Evolutionary conservation across 2,329 filamentous ascomycete genomes (phyloP).

Genomic region (Proliferodiscus dingleyae): DNA sequence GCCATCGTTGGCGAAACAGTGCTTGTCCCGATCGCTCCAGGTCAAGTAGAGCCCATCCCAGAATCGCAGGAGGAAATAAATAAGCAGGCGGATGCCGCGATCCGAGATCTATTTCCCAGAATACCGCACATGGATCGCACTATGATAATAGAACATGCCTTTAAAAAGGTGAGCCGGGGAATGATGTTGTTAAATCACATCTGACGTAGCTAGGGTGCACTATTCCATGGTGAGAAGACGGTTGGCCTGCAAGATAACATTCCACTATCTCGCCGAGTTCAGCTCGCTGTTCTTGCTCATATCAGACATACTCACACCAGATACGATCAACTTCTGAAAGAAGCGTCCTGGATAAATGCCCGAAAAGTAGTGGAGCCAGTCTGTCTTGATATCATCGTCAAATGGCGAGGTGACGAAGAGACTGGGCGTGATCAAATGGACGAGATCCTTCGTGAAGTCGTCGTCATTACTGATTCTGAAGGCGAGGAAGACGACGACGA

Average conservation of each 20-base stretch:
- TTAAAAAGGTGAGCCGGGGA: conserved; percentile 49
- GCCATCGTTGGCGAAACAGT: conserved; percentile 28
- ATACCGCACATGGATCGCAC: conserved; percentile 61
- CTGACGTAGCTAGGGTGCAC: conserved; percentile 39
- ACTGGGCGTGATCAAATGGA: conserved; percentile 63
- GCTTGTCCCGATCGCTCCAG: conserved; percentile 24
- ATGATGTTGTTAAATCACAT: conserved; percentile 3
- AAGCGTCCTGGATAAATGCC: conserved; percentile 55
- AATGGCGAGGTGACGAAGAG: conserved; percentile 68
- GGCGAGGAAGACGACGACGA: conserved; percentile 24
- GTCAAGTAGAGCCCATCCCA: conserved; percentile 54
- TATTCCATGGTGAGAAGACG: conserved; percentile 47
- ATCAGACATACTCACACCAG: conserved; percentile 63
- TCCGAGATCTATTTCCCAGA: conserved; percentile 59
- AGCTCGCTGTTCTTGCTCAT: conserved; percentile 61
- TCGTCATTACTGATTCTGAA: conserved; percentile 48
- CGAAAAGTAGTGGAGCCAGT: conserved; percentile 56
- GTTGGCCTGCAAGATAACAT: conserved; percentile 54
- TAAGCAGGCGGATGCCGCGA: conserved; percentile 55
- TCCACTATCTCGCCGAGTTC: conserved; percentile 55
- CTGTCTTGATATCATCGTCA: conserved; percentile 61
- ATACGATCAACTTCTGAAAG: conserved; percentile 56
- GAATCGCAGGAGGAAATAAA: conserved; percentile 56
- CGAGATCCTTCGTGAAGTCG: conserved; percentile 61
- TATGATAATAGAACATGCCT: conserved; percentile 58